Conservation (phyloP, 2,329 filamentous ascomycete species). For the Cadophora malorum region DNA sequence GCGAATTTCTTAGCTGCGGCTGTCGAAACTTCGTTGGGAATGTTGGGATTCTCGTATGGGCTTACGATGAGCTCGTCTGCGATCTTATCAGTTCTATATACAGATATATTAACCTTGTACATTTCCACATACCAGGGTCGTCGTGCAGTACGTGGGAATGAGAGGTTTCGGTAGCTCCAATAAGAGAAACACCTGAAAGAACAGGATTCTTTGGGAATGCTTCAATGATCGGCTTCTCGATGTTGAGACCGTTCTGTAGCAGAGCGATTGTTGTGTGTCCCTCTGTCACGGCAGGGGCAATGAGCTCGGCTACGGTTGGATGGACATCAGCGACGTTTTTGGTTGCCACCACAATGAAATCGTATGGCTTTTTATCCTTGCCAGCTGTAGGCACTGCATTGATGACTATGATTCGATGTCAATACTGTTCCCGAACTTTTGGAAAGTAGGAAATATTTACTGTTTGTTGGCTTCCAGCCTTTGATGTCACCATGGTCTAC, state of each 20-base stretch:
- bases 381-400: conserved; percentile 23
- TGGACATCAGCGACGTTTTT: conserved; percentile 40
- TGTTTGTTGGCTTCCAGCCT: conserved; percentile 36
- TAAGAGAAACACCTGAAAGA: conserved; percentile 40
- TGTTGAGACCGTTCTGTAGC: conserved; percentile 42
- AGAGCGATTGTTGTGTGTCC: conserved; percentile 37
- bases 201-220: conserved; percentile 38
- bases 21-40: conserved; percentile 24
- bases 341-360: conserved; percentile 40
- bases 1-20: conserved; percentile 35
- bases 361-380: conserved; percentile 29
- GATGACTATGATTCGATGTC: conserved; percentile 9
- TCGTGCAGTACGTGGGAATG: conserved; percentile 39
- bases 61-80: conserved; percentile 36
- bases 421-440: not conserved
- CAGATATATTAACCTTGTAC: not conserved
- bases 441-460: conserved; percentile 20
- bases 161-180: conserved; percentile 35
- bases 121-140: conserved; percentile 15
- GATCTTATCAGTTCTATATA: not conserved
- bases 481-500: conserved; percentile 38
- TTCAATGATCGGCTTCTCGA: conserved; percentile 38
- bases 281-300: conserved; percentile 38
- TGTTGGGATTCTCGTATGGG: conserved; percentile 34
- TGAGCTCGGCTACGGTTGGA: conserved; percentile 46